Evolutionary conservation across 257 asterid genomes (phyloP).

Genomic region (Solanum chmielewskii): DNA sequence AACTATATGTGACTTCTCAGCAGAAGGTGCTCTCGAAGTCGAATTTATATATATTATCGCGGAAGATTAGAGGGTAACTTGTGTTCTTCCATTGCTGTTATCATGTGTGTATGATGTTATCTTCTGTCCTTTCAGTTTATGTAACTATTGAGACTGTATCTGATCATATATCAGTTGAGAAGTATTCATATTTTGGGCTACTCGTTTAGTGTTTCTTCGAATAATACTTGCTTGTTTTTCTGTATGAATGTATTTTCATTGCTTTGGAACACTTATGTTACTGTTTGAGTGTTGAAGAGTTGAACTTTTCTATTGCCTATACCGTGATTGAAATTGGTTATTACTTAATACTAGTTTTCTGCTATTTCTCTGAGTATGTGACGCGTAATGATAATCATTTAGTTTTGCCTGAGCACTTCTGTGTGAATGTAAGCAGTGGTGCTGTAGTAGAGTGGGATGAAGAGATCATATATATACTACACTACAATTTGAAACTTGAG

Average conservation of each 20-base stretch:
- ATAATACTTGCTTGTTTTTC: not conserved
- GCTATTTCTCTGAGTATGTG: not conserved
- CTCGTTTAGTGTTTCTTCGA: not conserved
- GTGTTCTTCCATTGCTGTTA: not conserved
- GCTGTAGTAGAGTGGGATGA: not conserved
- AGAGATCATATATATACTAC: not conserved
- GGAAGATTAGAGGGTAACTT: not conserved
- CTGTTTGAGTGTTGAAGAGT: not conserved
- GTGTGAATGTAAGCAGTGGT: not conserved
- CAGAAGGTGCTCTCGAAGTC: not conserved
- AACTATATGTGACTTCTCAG: not conserved
- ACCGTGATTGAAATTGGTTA: not conserved
- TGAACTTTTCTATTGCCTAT: not conserved
- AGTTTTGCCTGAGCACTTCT: not conserved
- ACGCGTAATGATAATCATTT: not conserved
- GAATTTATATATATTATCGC: not conserved
- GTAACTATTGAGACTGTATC: not conserved
- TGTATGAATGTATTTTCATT: not conserved
- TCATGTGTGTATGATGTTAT: not conserved
- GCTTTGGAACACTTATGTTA: not conserved
- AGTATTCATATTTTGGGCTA: not conserved
- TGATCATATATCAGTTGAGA: not conserved
- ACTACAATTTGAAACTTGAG: not conserved
- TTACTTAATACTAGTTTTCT: not conserved
- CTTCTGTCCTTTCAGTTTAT: not conserved